Evolutionary conservation across 2,329 filamentous ascomycete species (phyloP), one percentile per base, ranked within the genome.

Genomic region (Pochonia chlamydosporia): DNA sequence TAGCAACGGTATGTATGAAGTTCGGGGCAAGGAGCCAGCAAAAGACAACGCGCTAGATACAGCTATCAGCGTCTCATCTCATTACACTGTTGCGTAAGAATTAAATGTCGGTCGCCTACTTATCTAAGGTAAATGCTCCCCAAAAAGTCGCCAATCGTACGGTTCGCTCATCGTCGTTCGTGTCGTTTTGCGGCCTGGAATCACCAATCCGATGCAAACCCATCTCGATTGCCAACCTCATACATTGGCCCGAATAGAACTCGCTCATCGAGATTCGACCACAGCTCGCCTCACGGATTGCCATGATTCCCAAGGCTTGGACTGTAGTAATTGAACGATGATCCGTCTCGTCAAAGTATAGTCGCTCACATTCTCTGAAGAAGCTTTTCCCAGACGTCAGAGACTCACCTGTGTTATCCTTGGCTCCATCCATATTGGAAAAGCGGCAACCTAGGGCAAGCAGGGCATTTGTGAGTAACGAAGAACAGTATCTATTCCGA

Each of bases 241-340:
- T 79, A 55, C 83, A 86, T 60, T 87, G 80, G 1, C 85, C 84
- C 2, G 82, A 79, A 51, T 85, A 84, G 47, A 79, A 84, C 72
- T 84, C 87, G 43, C 84, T 85, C 52, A 82, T 79, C 24, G 82
- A 85, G 56, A 87, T 82, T 26, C 84, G 74, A 0, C 84, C 84
- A 52, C 80, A 82, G 56, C 84, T 87, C 4, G 82, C 83, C 66
- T 89, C 85, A 36, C 85, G 71, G 52, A 88, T 81, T 7, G 82
- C 82, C 83, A 90, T 86, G 56, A 89, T 78, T 5, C 84, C 84
- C 16, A 89, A 67, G 2, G 85, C 85, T 66, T 89, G 85, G 40
- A 87, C 81, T 3, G 82, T 87, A 2, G 84, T 86, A 20, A 89
- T 65, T 5, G 63, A 76, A 50, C 85, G 77, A 43, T 79, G 77